Evolutionary conservation across 2,329 filamentous ascomycete genomes (phyloP).

Genomic region (Blumeria hordei): DNA sequence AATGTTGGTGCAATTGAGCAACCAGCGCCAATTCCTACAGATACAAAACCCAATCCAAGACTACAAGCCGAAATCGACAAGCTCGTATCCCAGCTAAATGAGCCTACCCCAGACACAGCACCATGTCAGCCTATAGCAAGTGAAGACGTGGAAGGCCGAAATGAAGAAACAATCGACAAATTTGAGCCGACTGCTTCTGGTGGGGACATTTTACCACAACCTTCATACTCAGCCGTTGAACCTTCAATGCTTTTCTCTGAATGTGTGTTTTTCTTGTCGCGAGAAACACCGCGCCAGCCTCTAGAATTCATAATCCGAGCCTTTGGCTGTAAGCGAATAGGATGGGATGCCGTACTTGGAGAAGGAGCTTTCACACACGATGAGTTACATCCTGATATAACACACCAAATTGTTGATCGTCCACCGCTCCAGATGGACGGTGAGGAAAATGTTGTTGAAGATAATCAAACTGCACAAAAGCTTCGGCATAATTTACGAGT

Average conservation of each 20-base stretch:
- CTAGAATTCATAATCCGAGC: conserved; percentile 82
- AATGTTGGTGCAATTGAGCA: conserved; percentile 29
- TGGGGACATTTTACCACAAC: conserved; percentile 69
- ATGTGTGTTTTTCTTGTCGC: conserved; percentile 77
- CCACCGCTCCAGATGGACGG: conserved; percentile 42
- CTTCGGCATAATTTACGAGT: conserved; percentile 44
- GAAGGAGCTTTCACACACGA: conserved; percentile 81
- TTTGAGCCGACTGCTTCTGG: conserved; percentile 69
- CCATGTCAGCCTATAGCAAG: conserved; percentile 20
- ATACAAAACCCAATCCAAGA: conserved; percentile 32
- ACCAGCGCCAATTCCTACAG: conserved; percentile 26
- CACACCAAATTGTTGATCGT: conserved; percentile 87
- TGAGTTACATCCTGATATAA: conserved; percentile 70
- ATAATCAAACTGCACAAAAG: conserved; percentile 37
- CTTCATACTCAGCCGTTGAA: conserved; percentile 38
- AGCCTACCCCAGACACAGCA: conserved; percentile 21
- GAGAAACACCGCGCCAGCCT: conserved; percentile 74
- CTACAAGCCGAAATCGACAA: conserved; percentile 44
- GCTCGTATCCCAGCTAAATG: conserved; percentile 42
- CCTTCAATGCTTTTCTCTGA: conserved; percentile 60
- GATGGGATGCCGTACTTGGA: conserved; percentile 78
- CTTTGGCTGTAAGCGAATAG: conserved; percentile 88
- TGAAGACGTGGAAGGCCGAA: conserved; percentile 17
- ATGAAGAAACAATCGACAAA: conserved; percentile 55
- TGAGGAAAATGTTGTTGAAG: conserved; percentile 25